These are phyloP conservation scores for Pleurotus citrinopileatus DNA, from an alignment of 768 basidiomycete species.

Conservation along the genomic window DNA sequence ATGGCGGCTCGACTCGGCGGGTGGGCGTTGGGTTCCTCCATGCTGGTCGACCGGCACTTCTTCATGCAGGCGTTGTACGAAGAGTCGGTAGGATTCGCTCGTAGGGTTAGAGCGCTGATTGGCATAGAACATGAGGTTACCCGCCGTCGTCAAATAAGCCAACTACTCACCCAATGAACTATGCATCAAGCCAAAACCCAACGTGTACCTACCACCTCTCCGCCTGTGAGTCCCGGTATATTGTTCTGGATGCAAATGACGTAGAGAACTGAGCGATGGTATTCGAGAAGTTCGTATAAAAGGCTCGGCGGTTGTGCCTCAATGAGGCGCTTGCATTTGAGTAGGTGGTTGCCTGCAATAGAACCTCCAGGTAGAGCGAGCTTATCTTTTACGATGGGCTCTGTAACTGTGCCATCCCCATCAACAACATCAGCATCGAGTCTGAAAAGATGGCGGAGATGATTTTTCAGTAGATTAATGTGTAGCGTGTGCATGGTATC, in stretches of 20 bases:
- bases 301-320: background rate
- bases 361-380: background rate
- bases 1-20: no score
- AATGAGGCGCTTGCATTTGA: background rate
- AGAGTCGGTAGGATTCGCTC: no score
- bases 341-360: background rate
- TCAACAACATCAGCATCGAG: background rate
- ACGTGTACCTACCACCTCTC: slow-evolving; percentile 20
- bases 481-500: slow-evolving; percentile 38
- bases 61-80: no score
- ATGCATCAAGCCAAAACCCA: slow-evolving; percentile 22
- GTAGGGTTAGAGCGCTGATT: background rate
- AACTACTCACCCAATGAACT: slow-evolving; percentile 19
- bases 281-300: slow-evolving; percentile 13
- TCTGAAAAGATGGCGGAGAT: background rate
- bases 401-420: background rate
- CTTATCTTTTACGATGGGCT: background rate
- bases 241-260: slow-evolving; percentile 20
- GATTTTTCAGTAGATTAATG: slow-evolving; percentile 24
- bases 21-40: no score
- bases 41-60: no score
- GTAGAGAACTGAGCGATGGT: slow-evolving; percentile 18
- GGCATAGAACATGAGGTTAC: background rate
- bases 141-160: background rate
- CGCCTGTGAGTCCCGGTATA: slow-evolving; percentile 13